Evolutionary conservation across 2,329 filamentous ascomycete genomes (phyloP), one percentile per base, ranked within the genome.

Genomic region (Rutstroemia sydowiana): DNA sequence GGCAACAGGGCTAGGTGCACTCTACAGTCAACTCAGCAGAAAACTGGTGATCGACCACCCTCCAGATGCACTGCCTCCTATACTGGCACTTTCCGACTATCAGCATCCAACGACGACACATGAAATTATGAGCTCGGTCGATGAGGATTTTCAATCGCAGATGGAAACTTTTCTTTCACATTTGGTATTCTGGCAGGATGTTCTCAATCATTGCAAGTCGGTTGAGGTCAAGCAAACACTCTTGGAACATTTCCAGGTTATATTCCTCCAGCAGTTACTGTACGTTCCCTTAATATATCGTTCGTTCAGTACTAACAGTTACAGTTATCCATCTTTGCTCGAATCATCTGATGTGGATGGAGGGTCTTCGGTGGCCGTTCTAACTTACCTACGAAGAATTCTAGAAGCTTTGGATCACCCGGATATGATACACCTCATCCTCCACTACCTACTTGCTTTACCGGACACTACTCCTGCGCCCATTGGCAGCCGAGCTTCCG

Each of bases 291-390:
- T 21, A 5, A 7, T 16, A 9, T 4, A 23, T 36, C 39, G 3
- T 20, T 31, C 11, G 18, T 30, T n/a, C 26, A 10, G 46, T 16
- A 57, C 65, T 45, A 65, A 55, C 41, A 39, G 30, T 34, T 18
- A 2, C 57, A 93, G 88, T 71, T 95, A 98, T 66, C 93, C 93
- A 2, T 98, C 95, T 1, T 75, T 98, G 30, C 77, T 98, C 13
- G 92, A 98, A 69, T 98, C 93, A 9, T 97, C 93, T 1, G 93
- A 98, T 71, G 87, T 95, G 36, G 92, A 97, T 69, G 93, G 92
- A 59, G 93, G 93, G 49, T 98, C 93, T 6, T 95, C 93, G 0
- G 90, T 97, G 20, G 93, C 93, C 3, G 93, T 98, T 11, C 75
- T 97, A 57, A 96, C 91, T 2, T 97, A 98, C 67, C 76, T 98